These are phyloP conservation scores for Podospora comata DNA, from an alignment of 495 filamentous ascomycete genomes.

Conservation along the genomic window DNA sequence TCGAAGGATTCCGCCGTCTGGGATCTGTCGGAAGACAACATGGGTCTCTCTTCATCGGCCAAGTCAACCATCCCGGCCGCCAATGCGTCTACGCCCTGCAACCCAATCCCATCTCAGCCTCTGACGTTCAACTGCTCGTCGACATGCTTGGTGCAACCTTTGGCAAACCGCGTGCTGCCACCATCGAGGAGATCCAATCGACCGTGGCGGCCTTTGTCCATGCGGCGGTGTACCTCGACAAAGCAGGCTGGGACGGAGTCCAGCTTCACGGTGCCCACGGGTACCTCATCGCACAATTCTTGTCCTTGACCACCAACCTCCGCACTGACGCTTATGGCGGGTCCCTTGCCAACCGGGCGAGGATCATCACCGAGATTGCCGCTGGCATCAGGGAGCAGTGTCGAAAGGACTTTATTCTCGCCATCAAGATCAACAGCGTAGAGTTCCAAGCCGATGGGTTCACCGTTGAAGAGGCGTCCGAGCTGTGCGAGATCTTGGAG, in stretches of 20 bases:
- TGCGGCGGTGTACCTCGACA: conserved; percentile 54
- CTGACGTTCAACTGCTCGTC: conserved; percentile 54
- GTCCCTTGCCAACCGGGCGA: conserved; percentile 52
- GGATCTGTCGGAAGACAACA: conserved; percentile 49
- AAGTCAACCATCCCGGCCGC: conserved; percentile 63
- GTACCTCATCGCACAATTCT: conserved; percentile 69
- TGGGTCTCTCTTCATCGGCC: conserved; percentile 55
- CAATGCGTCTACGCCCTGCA: conserved; percentile 51
- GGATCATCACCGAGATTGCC: conserved; percentile 54
- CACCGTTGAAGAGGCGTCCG: conserved; percentile 51
- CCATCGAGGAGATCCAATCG: conserved; percentile 47
- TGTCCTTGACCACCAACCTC: conserved; percentile 57
- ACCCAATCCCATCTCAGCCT: conserved; percentile 56
- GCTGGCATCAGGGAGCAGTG: conserved; percentile 47
- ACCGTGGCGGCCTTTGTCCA: conserved; percentile 54
- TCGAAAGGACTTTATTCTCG: conserved; percentile 50
- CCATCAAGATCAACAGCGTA: conserved; percentile 67
- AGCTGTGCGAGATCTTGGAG: conserved; percentile 56
- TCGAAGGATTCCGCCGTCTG: conserved; percentile 56
- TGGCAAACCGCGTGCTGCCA: conserved; percentile 38
- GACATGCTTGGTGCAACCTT: conserved; percentile 17
- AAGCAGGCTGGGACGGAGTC: conserved; percentile 59
- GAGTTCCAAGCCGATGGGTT: conserved; percentile 63
- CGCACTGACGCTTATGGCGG: conserved; percentile 64
- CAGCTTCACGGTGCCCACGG: conserved; percentile 58